Percentiles rank a stretch among this genome's conserved stretches.
These are phyloP conservation scores for Phytophthora uliginosa DNA, from an alignment of 352 stramenopile genomes.

Conservation along the genomic window DNA sequence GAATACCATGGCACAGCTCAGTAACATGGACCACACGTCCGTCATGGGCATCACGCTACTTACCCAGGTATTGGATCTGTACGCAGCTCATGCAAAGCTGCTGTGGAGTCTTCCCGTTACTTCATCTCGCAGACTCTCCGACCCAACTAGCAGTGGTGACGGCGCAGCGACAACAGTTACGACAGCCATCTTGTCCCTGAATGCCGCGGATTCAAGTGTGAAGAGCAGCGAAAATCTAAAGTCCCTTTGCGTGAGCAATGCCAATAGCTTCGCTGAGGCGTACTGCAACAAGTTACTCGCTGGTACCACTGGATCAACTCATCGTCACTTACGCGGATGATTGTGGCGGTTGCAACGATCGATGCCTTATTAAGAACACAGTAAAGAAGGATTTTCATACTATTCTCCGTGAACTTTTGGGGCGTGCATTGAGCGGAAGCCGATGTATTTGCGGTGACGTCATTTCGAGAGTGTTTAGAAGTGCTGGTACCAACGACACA, in stretches of 20 bases:
- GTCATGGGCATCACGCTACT: conserved; percentile 46
- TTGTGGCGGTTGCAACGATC: no score
- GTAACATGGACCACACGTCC: conserved; percentile 39
- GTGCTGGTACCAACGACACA: no score
- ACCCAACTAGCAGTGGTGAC: neutral
- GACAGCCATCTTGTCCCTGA: neutral
- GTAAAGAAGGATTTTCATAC: no score
- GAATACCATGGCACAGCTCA: conserved; percentile 43
- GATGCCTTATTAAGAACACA: no score
- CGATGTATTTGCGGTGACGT: no score
- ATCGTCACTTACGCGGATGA: neutral
- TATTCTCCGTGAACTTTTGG: no score
- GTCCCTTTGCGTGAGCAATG: neutral
- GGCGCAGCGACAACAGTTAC: neutral
- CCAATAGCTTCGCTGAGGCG: neutral
- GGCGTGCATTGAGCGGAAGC: no score
- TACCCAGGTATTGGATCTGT: conserved; percentile 33
- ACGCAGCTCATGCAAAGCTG: conserved; percentile 26
- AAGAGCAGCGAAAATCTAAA: neutral
- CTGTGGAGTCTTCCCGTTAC: conserved; percentile 1
- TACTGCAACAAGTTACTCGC: neutral
- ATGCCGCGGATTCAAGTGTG: neutral
- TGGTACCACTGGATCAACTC: neutral
- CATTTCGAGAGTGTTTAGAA: no score
- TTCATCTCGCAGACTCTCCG: neutral